phyloP scores from a whole-genome alignment of 345 rosid species.

The Lumnitzera littorea region DNA sequence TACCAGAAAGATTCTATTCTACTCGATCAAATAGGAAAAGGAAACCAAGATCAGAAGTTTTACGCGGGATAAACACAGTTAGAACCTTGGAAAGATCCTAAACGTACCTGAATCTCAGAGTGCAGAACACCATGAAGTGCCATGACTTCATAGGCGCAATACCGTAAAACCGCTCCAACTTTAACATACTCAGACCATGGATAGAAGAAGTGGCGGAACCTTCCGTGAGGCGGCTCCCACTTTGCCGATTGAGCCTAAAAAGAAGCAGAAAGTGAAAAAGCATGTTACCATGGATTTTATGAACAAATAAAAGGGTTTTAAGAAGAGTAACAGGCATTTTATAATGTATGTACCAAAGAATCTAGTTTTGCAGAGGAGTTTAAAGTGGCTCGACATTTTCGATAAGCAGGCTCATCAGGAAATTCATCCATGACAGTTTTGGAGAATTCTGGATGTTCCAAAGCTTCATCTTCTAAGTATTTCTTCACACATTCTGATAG shows the following conservation, averaged over 20 bases:
- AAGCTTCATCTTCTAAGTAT: conserved; percentile 44
- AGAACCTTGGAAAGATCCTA: too few relatives aligned
- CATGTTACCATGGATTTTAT: neutral
- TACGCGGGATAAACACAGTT: too few relatives aligned
- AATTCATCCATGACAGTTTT: conserved; percentile 52
- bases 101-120: conserved; percentile 57
- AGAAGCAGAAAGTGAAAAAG: neutral
- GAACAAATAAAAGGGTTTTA: neutral
- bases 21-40: too few relatives aligned
- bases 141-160: conserved; percentile 68
- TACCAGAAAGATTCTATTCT: too few relatives aligned
- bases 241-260: conserved; percentile 47
- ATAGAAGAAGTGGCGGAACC: conserved; percentile 48
- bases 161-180: conserved; percentile 51
- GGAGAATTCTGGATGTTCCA: conserved; percentile 44
- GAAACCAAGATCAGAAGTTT: too few relatives aligned
- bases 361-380: conserved; percentile 51
- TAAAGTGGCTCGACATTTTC: conserved; percentile 33
- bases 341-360: conserved; percentile 28
- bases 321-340: neutral
- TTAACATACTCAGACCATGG: conserved; percentile 70
- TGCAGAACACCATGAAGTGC: conserved; percentile 67
- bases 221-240: conserved; percentile 77
- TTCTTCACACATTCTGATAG: conserved; percentile 53
- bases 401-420: conserved; percentile 57